These are phyloP conservation scores for Gautieria morchelliformis DNA, from an alignment of 768 basidiomycete species.

Conservation along the genomic window DNA sequence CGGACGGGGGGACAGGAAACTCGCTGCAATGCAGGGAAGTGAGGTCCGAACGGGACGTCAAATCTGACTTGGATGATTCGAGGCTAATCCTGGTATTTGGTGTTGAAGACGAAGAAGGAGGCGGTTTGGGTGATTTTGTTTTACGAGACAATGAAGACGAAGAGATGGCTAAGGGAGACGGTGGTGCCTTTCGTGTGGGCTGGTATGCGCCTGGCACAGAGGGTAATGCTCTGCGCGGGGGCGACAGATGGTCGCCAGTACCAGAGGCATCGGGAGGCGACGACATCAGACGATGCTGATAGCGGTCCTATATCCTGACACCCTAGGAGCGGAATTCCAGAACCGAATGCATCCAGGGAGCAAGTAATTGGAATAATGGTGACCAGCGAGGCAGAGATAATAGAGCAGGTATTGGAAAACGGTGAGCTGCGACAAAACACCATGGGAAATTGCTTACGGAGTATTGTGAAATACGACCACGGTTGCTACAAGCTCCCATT, in stretches of 20 bases:
- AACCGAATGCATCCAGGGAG: too few relatives aligned
- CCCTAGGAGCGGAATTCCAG: background rate
- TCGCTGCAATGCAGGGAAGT: conserved; percentile 3
- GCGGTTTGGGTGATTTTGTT: background rate
- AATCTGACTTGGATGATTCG: conserved; percentile 5
- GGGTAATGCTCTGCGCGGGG: background rate
- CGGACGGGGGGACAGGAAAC: conserved; percentile 1
- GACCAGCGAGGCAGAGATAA: background rate
- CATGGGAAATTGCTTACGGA: background rate
- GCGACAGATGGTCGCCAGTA: background rate
- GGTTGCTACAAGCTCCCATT: background rate
- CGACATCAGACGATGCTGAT: background rate
- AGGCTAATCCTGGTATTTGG: background rate
- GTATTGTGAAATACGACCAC: background rate
- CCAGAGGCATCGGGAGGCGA: background rate
- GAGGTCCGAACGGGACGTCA: conserved; percentile 5
- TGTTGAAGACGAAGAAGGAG: background rate
- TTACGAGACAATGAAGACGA: background rate
- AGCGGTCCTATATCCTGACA: background rate
- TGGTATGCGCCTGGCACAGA: background rate
- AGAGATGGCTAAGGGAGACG: conserved; percentile 3
- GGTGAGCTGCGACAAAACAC: background rate
- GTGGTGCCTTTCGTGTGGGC: background rate
- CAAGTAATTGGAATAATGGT: too few relatives aligned
- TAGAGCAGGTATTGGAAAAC: background rate